Base-by-base conservation (phyloP, 495 filamentous ascomycete species). In the Penicillium macrosclerotiorum region DNA sequence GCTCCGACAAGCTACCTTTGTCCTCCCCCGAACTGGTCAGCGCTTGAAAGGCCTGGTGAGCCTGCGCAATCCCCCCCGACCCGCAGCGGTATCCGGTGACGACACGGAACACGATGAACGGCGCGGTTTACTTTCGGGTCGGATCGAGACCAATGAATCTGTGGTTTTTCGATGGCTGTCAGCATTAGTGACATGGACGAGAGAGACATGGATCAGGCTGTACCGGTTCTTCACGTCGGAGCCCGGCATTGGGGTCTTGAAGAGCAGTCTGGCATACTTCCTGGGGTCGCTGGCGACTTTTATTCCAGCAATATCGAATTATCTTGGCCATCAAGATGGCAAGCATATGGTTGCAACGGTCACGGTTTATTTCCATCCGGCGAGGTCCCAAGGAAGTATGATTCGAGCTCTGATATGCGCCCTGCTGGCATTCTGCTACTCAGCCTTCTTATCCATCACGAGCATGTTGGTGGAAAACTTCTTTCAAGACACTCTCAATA, bases 361-460 rank as follows among this genome's bases (percentile, higher is more conserved):
- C 37, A 89, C 87, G 14, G 91, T 96, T 8, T 98, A 96, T 56
- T 98, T 97, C 66, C 91, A 98, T 64, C 92, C 93, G n/a, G 89
- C 91, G 9, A 76, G 93, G 47, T 84, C 89, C 14, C 81, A 85
- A 33, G 93, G 93, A 4, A 90, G 88, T 63, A 96, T 95, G 90
- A 81, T 83, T 45, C 86, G 95, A 60, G 92, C 92, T 5, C 82
- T 86, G 19, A 60, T 95, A n/a, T 86, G 91, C 49, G 90, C 91
- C 3, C 63, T 87, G 38, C 69, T 85, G 17, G 92, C 91, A 1
- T 89, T 96, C 47, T 65, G 81, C 32, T 98, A 96, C 62, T 88
- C 89, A 12, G 81, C 84, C 33, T 76, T 89, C 45, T 68, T 98
- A 26, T 89, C 84, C 3, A 77, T 96, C 40, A 78, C 84, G 27